Percentiles rank a stretch among this genome's conserved stretches.
These are phyloP conservation scores for Xylariales sp. DNA, from an alignment of 2,329 filamentous ascomycete species.

Conservation along the genomic window DNA sequence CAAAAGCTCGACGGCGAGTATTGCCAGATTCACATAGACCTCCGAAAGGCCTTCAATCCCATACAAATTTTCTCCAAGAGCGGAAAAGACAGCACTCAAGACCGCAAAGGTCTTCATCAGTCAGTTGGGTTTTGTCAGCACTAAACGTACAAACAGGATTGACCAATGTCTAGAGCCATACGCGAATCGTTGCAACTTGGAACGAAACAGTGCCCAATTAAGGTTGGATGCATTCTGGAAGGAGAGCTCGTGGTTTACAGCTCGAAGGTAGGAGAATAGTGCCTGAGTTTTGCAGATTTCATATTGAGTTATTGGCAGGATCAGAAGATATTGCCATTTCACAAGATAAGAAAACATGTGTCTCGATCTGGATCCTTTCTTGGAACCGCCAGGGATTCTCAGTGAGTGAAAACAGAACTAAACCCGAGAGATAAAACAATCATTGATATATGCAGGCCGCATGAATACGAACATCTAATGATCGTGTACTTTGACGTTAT, in stretches of 20 bases:
- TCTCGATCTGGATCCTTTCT: conserved; percentile 66
- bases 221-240: conserved; percentile 69
- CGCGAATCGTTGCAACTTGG: conserved; percentile 61
- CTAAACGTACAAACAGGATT: not conserved
- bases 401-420: conserved; percentile 42
- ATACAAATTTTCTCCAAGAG: conserved; percentile 90
- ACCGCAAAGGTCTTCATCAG: conserved; percentile 58
- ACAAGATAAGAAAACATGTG: conserved; percentile 79
- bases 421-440: too few species aligned
- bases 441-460: conserved; percentile 37
- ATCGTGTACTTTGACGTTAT: conserved; percentile 58
- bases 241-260: conserved; percentile 80
- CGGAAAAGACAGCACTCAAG: conserved; percentile 79
- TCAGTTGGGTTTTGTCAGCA: conserved; percentile 21
- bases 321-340: conserved; percentile 66
- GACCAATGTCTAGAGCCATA: conserved; percentile 43
- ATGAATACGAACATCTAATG: conserved; percentile 53
- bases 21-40: conserved; percentile 80
- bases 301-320: conserved; percentile 33
- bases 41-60: conserved; percentile 44
- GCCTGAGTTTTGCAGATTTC: not conserved
- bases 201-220: conserved; percentile 52
- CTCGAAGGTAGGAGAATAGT: conserved; percentile 41
- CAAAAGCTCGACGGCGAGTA: conserved; percentile 87
- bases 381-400: conserved; percentile 64